These are phyloP conservation scores for Lanmaoa pseudosensibilis DNA, from an alignment of 768 basidiomycete genomes.

Conservation along the genomic window DNA sequence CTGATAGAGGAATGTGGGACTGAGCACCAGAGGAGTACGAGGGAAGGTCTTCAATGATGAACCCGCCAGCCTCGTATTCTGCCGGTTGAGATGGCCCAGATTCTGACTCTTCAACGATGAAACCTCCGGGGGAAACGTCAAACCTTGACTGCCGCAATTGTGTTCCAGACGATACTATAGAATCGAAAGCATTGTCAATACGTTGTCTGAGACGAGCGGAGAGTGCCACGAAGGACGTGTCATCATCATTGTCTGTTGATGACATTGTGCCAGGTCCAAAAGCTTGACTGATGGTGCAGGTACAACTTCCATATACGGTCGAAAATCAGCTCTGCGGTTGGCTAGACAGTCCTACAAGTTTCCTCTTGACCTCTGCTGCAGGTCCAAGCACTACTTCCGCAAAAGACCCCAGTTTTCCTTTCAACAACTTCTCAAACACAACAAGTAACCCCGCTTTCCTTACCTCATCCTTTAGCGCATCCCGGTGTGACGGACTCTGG, in stretches of 20 bases:
- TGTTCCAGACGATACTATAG: conserved; percentile 11
- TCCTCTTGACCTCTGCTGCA: conserved; percentile 52
- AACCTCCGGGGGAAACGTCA: conserved; percentile 33
- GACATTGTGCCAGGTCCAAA: conserved; percentile 12
- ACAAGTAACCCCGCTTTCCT: conserved; percentile 52
- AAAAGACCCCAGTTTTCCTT: conserved; percentile 37
- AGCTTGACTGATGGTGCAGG: not conserved
- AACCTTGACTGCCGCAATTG: not conserved
- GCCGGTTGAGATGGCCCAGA: conserved; percentile 4
- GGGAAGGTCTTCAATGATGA: conserved; percentile 28
- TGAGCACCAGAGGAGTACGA: conserved; percentile 4
- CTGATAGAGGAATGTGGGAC: conserved; percentile 49
- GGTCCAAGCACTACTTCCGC: conserved; percentile 44
- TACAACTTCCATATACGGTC: not conserved
- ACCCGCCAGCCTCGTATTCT: conserved; percentile 30
- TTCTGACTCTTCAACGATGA: conserved; percentile 30
- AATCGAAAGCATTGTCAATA: conserved; percentile 56
- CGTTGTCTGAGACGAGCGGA: conserved; percentile 41
- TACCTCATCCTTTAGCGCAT: conserved; percentile 50
- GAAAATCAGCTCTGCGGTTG: not conserved
- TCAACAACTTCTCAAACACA: conserved; percentile 53
- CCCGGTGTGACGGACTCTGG: conserved; percentile 38
- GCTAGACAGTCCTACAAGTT: conserved; percentile 31
- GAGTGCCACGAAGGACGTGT: conserved; percentile 41
- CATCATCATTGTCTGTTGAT: conserved; percentile 12